Base-by-base conservation (phyloP, 2,329 filamentous ascomycete genomes). In the Sporothrix phasma region DNA sequence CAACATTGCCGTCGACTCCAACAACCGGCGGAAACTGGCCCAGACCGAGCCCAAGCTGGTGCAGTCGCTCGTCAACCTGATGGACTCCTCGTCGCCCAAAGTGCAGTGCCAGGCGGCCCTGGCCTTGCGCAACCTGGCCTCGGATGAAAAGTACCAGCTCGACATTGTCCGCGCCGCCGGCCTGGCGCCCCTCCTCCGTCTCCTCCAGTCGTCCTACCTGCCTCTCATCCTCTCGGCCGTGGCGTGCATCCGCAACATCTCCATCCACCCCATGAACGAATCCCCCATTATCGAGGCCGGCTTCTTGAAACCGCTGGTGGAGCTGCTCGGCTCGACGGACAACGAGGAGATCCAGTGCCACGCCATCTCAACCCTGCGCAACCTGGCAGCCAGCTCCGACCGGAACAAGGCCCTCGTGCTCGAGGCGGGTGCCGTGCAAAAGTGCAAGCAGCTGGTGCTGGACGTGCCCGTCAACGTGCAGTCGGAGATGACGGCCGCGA, bases 261-360 rank as follows among this genome's bases (percentile, higher is more conserved):
- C 93, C 64, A 99, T 99, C 69, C 94, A 99, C 74, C 94, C 94
- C 19, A 81, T 93, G 72, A 99, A 99, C 76, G 94, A 99, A 77
- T 97, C 93, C 11, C 94, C 94, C 0, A 99, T 99, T 69, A 99
- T 99, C 72, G 94, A 99, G 72, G 93, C 93, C 46, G 94, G 93
- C 65, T 99, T 99, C 76, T 77, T 99, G 66, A 92, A 92, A 74
- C 94, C 94, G 0, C 78, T 99, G 63, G 94, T 99, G 26, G 92
- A 97, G 69, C 82, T 99, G 1, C 83, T 99, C 7, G 93, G 94
- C 61, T 95, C 92, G 10, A 97, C 92, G 0, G 93, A 97, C 70
- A 97, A 97, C 73, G 94, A 99, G 75, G 94, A 99, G 74, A 99
- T 99, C 61, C 94, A 99, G 74, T 99, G 94, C 73, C 94, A 99